Evolutionary conservation across 129 eudicot species (phyloP).

Genomic region (Apium graveolens): DNA sequence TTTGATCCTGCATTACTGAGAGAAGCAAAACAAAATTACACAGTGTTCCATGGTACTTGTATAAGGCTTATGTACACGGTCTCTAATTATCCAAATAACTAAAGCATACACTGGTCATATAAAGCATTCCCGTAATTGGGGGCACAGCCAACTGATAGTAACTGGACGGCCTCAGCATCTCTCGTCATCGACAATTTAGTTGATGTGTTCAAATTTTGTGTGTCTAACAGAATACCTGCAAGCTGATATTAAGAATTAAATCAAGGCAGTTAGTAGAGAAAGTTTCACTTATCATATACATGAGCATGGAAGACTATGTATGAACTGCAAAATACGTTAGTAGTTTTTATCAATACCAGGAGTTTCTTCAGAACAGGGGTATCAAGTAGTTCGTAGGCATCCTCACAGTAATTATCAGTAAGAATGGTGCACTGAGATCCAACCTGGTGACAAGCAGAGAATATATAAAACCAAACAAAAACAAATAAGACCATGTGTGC

Average conservation of each 20-base stretch:
- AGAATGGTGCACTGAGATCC: constrained; percentile 68
- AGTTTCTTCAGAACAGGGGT: constrained; percentile 58
- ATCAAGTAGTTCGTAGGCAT: constrained; percentile 75
- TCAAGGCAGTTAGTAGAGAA: not conserved
- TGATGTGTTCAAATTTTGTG: constrained; percentile 49
- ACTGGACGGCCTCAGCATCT: constrained; percentile 81
- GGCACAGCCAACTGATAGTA: constrained; percentile 61
- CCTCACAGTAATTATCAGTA: constrained; percentile 77
- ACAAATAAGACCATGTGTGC: constrained; percentile 1
- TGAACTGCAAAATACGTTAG: not conserved
- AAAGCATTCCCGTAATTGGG: constrained; percentile 62
- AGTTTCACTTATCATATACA: not conserved
- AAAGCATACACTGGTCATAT: constrained; percentile 54
- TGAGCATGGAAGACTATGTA: not conserved
- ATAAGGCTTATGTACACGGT: not conserved
- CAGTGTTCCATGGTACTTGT: not conserved
- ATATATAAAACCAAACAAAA: not conserved
- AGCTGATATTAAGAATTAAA: constrained; percentile 34
- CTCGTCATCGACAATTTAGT: constrained; percentile 42
- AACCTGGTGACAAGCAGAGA: constrained; percentile 28
- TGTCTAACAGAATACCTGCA: constrained; percentile 71
- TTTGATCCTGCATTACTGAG: constrained; percentile 70
- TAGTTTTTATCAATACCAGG: constrained; percentile 35
- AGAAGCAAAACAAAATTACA: constrained; percentile 6
- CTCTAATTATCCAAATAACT: not conserved